Evolutionary conservation across 2,329 filamentous ascomycete species (phyloP).

Genomic region (Rugonectria rugulosa): DNA sequence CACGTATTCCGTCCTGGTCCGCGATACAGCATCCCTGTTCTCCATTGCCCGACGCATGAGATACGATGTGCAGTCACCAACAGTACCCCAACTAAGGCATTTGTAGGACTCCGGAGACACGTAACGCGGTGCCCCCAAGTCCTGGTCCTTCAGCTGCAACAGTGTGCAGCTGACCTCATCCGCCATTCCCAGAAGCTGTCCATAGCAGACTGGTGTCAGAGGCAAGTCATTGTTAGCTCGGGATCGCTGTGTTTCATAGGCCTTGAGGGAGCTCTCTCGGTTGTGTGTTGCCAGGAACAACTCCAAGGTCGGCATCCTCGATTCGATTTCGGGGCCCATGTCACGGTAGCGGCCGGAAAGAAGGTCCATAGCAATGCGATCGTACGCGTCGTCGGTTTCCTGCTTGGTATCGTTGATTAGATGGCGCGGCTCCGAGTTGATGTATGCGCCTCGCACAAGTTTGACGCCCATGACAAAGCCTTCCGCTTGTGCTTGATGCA

Average conservation of each 20-base stretch:
- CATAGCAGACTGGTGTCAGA: neutral
- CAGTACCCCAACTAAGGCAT: slow-evolving; percentile 8
- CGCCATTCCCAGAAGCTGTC: slow-evolving; percentile 13
- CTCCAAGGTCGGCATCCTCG: slow-evolving; percentile 53
- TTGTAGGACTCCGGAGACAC: slow-evolving; percentile 9
- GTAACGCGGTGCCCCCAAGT: neutral
- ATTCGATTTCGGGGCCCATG: slow-evolving; percentile 12
- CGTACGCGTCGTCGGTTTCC: slow-evolving; percentile 60
- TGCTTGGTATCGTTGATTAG: slow-evolving; percentile 61
- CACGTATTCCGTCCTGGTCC: slow-evolving; percentile 8
- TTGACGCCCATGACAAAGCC: slow-evolving; percentile 63
- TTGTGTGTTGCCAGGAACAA: slow-evolving; percentile 65
- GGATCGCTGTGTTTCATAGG: neutral
- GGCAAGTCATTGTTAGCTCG: neutral
- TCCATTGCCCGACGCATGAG: slow-evolving; percentile 1
- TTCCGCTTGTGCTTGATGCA: slow-evolving; percentile 52
- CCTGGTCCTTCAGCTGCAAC: neutral
- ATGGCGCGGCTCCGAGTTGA: slow-evolving; percentile 55
- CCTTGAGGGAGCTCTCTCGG: slow-evolving; percentile 37
- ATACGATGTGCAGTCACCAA: slow-evolving; percentile 4
- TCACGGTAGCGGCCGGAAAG: too few relatives aligned
- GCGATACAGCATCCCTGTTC: slow-evolving; percentile 8
- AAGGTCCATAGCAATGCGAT: slow-evolving; percentile 54
- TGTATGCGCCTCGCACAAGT: slow-evolving; percentile 64
- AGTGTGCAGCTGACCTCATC: slow-evolving; percentile 11